phyloP scores from a whole-genome alignment of 805 yeast genomes.

The Lipomyces starkeyi region DNA sequence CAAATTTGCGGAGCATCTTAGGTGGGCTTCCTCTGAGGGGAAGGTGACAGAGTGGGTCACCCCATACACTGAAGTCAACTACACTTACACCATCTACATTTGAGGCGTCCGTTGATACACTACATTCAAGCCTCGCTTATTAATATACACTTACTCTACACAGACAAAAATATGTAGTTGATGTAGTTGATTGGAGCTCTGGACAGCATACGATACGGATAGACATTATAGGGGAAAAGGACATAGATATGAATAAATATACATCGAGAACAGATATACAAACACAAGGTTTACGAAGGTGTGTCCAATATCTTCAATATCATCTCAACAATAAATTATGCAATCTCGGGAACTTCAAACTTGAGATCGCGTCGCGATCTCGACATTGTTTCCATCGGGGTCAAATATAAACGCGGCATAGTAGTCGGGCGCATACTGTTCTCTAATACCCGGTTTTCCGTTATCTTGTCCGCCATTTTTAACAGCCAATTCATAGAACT shows the following conservation, averaged over 20 bases:
- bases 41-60: too few species aligned
- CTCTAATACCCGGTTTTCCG: constrained; percentile 14
- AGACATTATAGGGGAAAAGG: too few species aligned
- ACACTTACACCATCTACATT: too few species aligned
- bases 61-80: too few species aligned
- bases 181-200: constrained; percentile 6
- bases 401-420: constrained; percentile 14
- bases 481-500: constrained; percentile 10
- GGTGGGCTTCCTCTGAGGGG: too few species aligned
- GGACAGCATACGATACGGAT: background rate
- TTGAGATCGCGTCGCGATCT: constrained; percentile 5
- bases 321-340: too few species aligned
- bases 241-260: too few species aligned
- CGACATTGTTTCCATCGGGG: constrained; percentile 16
- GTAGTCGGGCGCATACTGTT: constrained; percentile 3
- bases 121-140: constrained; percentile 6
- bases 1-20: too few species aligned
- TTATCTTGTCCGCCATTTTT: constrained; percentile 2
- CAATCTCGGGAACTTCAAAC: background rate
- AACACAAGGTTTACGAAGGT: too few species aligned
- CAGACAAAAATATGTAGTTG: constrained; percentile 6
- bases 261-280: too few species aligned
- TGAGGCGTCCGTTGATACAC: constrained; percentile 7
- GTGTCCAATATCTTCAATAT: too few species aligned
- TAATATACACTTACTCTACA: constrained; percentile 5